These are phyloP conservation scores for Linaria vulgaris DNA, from an alignment of 257 asterid species.

Conservation along the genomic window DNA sequence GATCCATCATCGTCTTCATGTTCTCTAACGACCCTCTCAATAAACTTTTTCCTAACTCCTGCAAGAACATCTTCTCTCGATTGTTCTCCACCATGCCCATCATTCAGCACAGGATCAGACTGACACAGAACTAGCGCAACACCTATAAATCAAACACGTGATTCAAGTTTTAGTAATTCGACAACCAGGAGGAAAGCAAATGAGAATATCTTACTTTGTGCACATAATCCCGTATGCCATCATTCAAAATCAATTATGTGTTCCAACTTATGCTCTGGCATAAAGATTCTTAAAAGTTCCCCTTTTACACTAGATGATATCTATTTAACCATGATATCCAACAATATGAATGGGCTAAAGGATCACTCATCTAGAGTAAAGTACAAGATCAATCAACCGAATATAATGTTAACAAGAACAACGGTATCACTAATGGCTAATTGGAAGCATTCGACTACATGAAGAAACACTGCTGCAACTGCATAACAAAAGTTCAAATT, in stretches of 20 bases:
- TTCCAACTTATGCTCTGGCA: background rate
- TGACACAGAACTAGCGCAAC: constrained; percentile 86
- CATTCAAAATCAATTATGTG: background rate
- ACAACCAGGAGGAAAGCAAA: background rate
- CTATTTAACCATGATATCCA: background rate
- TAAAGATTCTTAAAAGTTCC: background rate
- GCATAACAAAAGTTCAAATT: background rate
- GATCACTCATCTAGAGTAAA: constrained; percentile 7
- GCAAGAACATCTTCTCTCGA: constrained; percentile 75
- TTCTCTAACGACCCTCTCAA: constrained; percentile 77
- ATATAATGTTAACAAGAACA: background rate
- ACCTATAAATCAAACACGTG: constrained; percentile 41
- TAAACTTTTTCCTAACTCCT: constrained; percentile 76
- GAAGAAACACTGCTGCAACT: background rate
- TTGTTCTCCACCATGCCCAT: constrained; percentile 71
- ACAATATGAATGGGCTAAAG: background rate
- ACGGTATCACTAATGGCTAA: background rate
- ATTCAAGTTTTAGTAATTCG: constrained; percentile 1
- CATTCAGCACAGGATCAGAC: constrained; percentile 82
- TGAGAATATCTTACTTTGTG: too few species aligned
- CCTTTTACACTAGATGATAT: background rate
- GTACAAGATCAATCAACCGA: background rate
- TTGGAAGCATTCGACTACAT: background rate
- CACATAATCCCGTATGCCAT: constrained; percentile 4
- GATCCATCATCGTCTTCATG: constrained; percentile 83